Evolutionary conservation across 2,329 filamentous ascomycete genomes (phyloP).

Genomic region (Aureobasidium sp.): DNA sequence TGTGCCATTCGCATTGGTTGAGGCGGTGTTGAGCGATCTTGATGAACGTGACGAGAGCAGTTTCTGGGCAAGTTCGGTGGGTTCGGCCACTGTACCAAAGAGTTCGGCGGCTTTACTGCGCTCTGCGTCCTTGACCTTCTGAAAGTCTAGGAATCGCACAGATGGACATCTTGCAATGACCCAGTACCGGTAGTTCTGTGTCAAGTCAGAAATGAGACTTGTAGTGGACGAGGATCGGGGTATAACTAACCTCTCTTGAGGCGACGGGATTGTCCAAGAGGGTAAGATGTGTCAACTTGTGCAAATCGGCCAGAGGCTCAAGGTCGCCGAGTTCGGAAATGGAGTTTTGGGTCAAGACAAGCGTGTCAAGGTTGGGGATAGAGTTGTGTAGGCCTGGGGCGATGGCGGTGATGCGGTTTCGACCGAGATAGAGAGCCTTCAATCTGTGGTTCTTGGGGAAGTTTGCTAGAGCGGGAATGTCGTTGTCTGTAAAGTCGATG

Average conservation of each 20-base stretch:
- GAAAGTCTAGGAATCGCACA: slow-evolving; percentile 86
- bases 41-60: slow-evolving; percentile 81
- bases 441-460: slow-evolving; percentile 88
- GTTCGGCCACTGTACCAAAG: slow-evolving; percentile 66
- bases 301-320: slow-evolving; percentile 66
- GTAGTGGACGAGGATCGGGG: not conserved
- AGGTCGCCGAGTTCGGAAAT: slow-evolving; percentile 79
- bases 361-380: slow-evolving; percentile 72
- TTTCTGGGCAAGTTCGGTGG: slow-evolving; percentile 71
- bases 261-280: slow-evolving; percentile 83
- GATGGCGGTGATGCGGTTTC: slow-evolving; percentile 80
- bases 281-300: slow-evolving; percentile 69
- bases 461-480: slow-evolving; percentile 82
- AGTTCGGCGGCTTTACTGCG: slow-evolving; percentile 67
- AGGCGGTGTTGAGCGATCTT: slow-evolving; percentile 49
- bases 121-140: slow-evolving; percentile 84
- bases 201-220: not conserved
- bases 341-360: slow-evolving; percentile 79
- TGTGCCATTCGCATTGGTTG: slow-evolving; percentile 38
- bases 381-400: slow-evolving; percentile 67
- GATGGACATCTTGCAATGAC: slow-evolving; percentile 78
- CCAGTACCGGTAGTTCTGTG: slow-evolving; percentile 88
- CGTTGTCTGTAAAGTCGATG: slow-evolving; percentile 98
- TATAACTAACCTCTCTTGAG: slow-evolving; percentile 71
- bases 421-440: slow-evolving; percentile 77